Evolutionary conservation across 73 alveolate species (phyloP), one percentile per base, ranked within the genome.

Genomic region (Paramecium caudatum): DNA sequence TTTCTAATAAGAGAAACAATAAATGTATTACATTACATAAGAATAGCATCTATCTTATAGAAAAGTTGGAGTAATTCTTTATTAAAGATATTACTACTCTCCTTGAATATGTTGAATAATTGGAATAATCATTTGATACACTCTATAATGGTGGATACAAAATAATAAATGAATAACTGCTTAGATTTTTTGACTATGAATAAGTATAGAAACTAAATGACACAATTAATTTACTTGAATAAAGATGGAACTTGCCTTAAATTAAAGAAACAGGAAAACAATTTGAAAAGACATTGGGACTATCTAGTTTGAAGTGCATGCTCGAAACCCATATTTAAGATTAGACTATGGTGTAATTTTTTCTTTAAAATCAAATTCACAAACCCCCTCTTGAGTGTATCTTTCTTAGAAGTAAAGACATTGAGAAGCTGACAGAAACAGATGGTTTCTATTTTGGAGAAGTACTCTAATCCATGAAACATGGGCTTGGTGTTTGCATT

Each of bases 301-400:
- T 49, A 49, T 49, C 70, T 49, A 49, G 70, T 49, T 49, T 49
- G 70, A 49, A 49, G 25, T 49, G 70, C 33, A 55, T 21, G 80
- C n/a, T 55, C 2, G 80, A 55, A 55, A 43, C 12, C 23, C 46
- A 55, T 55, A 43, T 55, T 55, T 23, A 43, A 9, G 80, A 55
- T 55, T 43, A 55, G 30, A 55, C 70, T 4, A 55, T 55, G 80
- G 80, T 19, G 30, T 10, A 55, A 23, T 55, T 55, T 17, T 55
- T 55, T 5, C 30, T 55, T 10, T 9, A 55, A 55, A 55, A 55
- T 5, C 12, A 19, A 55, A 55, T 55, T 27, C 80, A 55, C 7
- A 55, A 55, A 55, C 45, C 80, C 2, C 45, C 80, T 27, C 13
- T 55, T 55, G 80, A 55, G 23, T 21, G n/a, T 55, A 37, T 55